A percentile compares a stretch with the other conserved stretches of the same genome.
Evolutionary conservation across 805 yeast genomes (phyloP).

Genomic region (Ogataea methylovora): DNA sequence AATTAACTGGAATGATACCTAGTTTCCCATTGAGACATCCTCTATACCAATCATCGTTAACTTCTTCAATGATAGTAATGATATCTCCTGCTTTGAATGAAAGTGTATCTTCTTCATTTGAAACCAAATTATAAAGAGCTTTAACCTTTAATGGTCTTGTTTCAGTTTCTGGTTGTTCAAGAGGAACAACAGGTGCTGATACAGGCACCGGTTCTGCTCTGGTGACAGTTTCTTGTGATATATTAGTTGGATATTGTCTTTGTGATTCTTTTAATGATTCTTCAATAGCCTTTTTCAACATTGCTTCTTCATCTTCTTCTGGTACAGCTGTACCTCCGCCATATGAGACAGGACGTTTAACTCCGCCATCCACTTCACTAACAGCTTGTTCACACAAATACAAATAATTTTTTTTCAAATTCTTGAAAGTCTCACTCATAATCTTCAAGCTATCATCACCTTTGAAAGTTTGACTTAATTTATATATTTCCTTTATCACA

Average conservation of each 20-base stretch:
- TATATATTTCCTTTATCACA: slow-evolving; percentile 59
- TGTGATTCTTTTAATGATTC: slow-evolving; percentile 62
- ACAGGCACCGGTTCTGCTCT: slow-evolving; percentile 6
- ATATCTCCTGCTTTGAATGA: slow-evolving; percentile 84
- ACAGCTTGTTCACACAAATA: slow-evolving; percentile 23
- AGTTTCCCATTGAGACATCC: slow-evolving; percentile 75
- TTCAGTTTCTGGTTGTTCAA: slow-evolving; percentile 12
- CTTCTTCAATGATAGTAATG: slow-evolving; percentile 79
- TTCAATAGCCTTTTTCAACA: slow-evolving; percentile 67
- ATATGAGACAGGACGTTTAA: neutral
- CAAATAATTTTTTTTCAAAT: slow-evolving; percentile 37
- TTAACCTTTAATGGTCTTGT: slow-evolving; percentile 40
- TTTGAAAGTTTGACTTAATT: slow-evolving; percentile 56
- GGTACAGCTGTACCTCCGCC: neutral
- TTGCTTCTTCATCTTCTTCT: slow-evolving; percentile 58
- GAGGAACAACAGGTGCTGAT: slow-evolving; percentile 5
- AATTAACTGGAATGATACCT: slow-evolving; percentile 90
- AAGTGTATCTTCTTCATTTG: slow-evolving; percentile 80
- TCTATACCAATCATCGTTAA: slow-evolving; percentile 92
- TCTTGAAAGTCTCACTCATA: slow-evolving; percentile 53
- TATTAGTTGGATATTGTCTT: slow-evolving; percentile 7
- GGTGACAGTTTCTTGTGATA: slow-evolving; percentile 5
- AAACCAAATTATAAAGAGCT: slow-evolving; percentile 75
- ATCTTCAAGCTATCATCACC: slow-evolving; percentile 71
- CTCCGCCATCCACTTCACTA: slow-evolving; percentile 19